Evolutionary conservation across 306 rosid genomes (phyloP).

Genomic region (Leucaena leucocephala): DNA sequence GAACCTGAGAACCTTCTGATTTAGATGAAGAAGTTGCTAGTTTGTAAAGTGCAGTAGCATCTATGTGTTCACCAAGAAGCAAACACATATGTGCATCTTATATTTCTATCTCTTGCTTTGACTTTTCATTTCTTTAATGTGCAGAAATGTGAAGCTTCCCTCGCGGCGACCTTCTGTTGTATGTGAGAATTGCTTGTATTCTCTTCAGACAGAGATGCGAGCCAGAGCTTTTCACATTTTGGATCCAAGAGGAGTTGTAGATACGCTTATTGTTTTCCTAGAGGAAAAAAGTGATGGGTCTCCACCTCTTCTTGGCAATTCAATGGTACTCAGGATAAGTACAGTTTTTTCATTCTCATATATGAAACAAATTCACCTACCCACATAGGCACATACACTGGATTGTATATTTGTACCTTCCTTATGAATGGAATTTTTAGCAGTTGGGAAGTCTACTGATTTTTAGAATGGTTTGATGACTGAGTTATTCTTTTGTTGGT

Average conservation of each 20-base stretch:
- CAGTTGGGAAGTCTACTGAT: constrained; percentile 4
- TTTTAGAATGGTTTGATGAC: constrained; percentile 6
- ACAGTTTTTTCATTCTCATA: not conserved
- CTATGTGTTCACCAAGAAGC: not conserved
- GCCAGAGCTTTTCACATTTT: constrained; percentile 90
- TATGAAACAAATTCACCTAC: not conserved
- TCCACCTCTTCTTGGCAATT: constrained; percentile 51
- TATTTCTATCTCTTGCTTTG: constrained; percentile 19
- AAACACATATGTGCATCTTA: not conserved
- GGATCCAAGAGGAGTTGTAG: constrained; percentile 84
- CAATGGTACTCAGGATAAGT: constrained; percentile 40
- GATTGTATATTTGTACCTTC: not conserved
- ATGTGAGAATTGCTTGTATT: constrained; percentile 87
- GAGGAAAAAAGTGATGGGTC: constrained; percentile 76
- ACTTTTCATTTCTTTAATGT: constrained; percentile 30
- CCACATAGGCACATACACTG: not conserved
- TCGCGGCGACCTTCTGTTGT: constrained; percentile 88
- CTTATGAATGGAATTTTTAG: not conserved
- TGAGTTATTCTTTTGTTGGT: constrained; percentile 5
- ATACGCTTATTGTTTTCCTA: constrained; percentile 82
- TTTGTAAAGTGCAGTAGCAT: not conserved
- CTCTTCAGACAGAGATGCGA: constrained; percentile 69
- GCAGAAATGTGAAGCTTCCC: constrained; percentile 93
- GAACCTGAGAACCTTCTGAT: not conserved
- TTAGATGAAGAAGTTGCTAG: constrained; percentile 1